Base-by-base conservation (phyloP, 164 flowering plant species). In the Saururus chinensis region DNA sequence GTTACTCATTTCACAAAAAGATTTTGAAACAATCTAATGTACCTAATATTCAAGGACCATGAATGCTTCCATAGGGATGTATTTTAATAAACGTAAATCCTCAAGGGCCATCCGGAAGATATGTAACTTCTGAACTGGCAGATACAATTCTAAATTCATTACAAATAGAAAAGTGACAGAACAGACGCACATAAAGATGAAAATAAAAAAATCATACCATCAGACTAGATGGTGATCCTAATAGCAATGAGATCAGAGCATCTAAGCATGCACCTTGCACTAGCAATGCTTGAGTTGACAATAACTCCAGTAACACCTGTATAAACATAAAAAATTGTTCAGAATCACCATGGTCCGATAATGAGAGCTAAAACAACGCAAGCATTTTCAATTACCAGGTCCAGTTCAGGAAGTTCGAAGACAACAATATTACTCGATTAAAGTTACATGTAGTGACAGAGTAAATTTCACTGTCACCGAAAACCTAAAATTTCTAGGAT, bases 251-350 rank as follows among this genome's bases (percentile, higher is more conserved):
- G 59, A 91, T 78, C 19, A 93, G 70, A 66, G 97, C 99, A 79
- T 93, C 99, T 63, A 93, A 77, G 74, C 97, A 87, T 42, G 93
- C 88, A 40, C 88, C 89, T 77, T 79, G 89, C 75, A 80, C 96
- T 53, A 82, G 79, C 6, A 71, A 80, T 59, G 95, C 97, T 65
- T 86, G 79, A 62, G 78, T 84, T 42, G 89, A 76, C 69, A 93
- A 62, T 59, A 90, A 78, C 45, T 82, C 81, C 84, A 91, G 78
- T 76, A 93, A 66, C 12, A 88, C 86, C 99, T 93, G 61, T 53
- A 57, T 20, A 21, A 37, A 49, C 25, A 26, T 24, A 64, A 42
- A 63, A 23, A 48, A 19, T 21, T 7, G 17, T 45, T 17, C 14
- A 45, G 14, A 45, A 45, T 17, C 37, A 30, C 37, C 4, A 30